Evolutionary conservation across 163 green algal genomes (phyloP).

Genomic region (Scenedesmus sp.): DNA sequence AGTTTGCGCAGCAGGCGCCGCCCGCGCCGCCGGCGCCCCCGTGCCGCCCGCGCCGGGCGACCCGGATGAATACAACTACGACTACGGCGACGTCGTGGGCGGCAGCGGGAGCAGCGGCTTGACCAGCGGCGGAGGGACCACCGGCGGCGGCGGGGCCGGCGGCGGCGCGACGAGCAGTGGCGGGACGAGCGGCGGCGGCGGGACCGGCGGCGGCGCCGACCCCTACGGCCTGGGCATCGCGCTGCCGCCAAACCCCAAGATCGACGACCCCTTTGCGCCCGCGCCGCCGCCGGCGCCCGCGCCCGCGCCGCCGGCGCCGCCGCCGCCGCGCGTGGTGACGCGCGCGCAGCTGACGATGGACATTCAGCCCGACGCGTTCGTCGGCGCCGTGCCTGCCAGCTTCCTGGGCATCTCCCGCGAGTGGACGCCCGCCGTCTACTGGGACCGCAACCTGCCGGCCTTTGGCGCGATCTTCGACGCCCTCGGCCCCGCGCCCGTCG

Average conservation of each 20-base stretch:
- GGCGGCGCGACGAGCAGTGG: not conserved
- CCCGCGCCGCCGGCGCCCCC: too few species aligned
- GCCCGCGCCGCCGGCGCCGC: not conserved
- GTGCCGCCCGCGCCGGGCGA: too few species aligned
- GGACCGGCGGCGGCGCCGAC: not conserved
- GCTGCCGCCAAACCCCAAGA: not conserved
- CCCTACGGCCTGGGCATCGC: constrained; percentile 19
- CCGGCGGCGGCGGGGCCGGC: not conserved
- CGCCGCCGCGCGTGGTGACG: not conserved
- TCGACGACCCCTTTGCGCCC: constrained; percentile 13
- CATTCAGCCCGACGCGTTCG: constrained; percentile 35
- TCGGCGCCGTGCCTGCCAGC: not conserved
- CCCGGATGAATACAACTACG: too few species aligned
- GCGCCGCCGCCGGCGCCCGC: not conserved
- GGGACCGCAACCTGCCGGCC: constrained; percentile 33
- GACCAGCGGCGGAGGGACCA: not conserved
- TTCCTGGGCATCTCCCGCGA: constrained; percentile 38
- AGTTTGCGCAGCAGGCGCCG: not conserved
- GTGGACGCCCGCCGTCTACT: constrained; percentile 23
- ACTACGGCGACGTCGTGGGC: too few species aligned
- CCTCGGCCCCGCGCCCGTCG: constrained; percentile 29
- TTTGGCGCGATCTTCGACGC: constrained; percentile 28
- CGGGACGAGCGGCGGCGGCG: not conserved
- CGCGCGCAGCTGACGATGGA: constrained; percentile 26
- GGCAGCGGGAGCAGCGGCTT: not conserved